Base-by-base conservation (phyloP, 2,329 filamentous ascomycete genomes). In the Colletotrichum karsti region DNA sequence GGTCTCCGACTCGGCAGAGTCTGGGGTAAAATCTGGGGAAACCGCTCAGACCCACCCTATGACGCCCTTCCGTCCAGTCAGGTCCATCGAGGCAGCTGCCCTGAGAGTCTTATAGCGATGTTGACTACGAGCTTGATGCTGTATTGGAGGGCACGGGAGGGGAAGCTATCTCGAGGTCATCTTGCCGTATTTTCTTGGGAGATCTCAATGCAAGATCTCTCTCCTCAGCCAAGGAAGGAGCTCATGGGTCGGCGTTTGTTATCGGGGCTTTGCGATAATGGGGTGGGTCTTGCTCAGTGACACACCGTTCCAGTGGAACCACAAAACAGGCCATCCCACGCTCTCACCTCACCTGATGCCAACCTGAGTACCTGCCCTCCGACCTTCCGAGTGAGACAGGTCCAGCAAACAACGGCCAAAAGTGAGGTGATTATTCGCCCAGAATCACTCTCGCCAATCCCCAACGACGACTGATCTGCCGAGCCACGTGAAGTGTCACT, bases 11-110 rank as follows among this genome's bases (percentile, higher is more conserved):
- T 30, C 46, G 46, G n/a, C 24, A 51, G 46, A 57, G 62, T 69
- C 62, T 62, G 66, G 66, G 66, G 66, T 69, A 69, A 62, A 69
- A 56, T 67, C 66, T 66, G 66, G 66, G 66, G 66, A 67, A 69
- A 26, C 18, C 37, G 66, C 63, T n/a, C 15, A 41, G 39, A 10
- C 55, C 55, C 55, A 58, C 55, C 20, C 22, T 22, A 51, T 41
- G 44, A 51, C 57, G 33, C 30, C 20, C 18, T 37, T 8, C 20
- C 55, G 20, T n/a, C 20, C 12, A 15, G 15, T 10, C 13, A n/a
- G 24, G 33, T 39, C 20, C 44, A 37, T 9, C 39, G 56, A n/a
- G 13, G 15, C 33, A 39, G 15, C 22, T 55, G 51, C 51, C 22
- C 20, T 41, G 51, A 55, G 28, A 46, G 18, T 13, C 30, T 22